Conservation (phyloP, 2,329 filamentous ascomycete species). For the Alternaria burnsii region DNA sequence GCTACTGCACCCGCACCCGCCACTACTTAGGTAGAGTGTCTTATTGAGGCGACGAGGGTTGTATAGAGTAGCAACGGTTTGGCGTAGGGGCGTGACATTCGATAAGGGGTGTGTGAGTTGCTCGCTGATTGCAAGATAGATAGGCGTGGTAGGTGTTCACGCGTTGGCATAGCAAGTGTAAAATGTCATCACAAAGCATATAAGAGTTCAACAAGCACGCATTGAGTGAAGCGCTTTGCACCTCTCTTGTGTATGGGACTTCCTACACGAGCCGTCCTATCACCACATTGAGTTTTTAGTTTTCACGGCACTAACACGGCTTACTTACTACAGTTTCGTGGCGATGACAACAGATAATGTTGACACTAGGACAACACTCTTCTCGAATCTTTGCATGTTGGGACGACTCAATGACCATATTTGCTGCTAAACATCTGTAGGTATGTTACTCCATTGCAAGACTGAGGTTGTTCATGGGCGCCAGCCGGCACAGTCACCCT, state of each 20-base stretch:
- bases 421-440: neutral
- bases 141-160: slow-evolving; percentile 7
- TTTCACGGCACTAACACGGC: neutral
- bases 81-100: slow-evolving; percentile 13
- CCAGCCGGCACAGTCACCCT: neutral
- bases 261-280: neutral
- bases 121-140: slow-evolving; percentile 11
- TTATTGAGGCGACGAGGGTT: neutral
- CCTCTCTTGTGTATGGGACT: neutral
- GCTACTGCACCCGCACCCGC: slow-evolving; percentile 22
- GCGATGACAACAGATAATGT: neutral
- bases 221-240: neutral
- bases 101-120: neutral
- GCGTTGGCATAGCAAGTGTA: slow-evolving; percentile 8
- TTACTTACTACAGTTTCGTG: neutral
- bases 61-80: neutral
- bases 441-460: neutral
- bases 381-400: neutral
- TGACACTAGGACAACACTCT: neutral
- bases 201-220: neutral
- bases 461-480: neutral
- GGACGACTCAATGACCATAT: neutral
- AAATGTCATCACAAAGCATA: slow-evolving; percentile 8
- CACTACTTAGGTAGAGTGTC: slow-evolving; percentile 50
- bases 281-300: neutral